Conservation (phyloP, 169 alveolate species). For the Cryptosporidium bovis region DNA sequence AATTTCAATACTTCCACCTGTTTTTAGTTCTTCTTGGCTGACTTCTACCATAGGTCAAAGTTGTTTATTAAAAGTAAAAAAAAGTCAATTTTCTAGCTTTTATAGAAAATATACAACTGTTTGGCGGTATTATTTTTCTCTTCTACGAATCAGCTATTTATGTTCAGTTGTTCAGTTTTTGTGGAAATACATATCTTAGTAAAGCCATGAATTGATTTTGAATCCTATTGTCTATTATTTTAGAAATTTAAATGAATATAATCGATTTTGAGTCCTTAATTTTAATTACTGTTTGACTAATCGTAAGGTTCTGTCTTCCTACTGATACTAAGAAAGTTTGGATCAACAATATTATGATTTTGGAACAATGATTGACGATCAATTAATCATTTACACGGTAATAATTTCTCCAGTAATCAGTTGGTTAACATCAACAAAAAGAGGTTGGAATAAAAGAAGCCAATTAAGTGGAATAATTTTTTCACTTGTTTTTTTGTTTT, state of each 20-base stretch:
- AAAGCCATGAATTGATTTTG: no score
- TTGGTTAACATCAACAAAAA: conserved; percentile 67
- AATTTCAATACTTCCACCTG: conserved; percentile 1
- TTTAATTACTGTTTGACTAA: background rate
- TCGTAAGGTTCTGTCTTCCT: background rate
- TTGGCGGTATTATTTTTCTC: no score
- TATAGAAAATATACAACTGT: no score
- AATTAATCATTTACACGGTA: conserved; percentile 36
- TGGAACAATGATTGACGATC: conserved; percentile 64
- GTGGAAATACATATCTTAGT: no score
- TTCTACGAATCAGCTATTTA: no score
- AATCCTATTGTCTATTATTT: background rate
- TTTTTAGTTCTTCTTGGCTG: no score
- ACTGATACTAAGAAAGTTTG: no score
- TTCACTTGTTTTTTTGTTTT: conserved; percentile 22
- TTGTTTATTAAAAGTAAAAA: no score
- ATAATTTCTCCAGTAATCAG: conserved; percentile 53
- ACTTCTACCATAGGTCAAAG: no score
- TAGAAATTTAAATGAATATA: background rate
- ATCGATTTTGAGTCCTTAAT: no score
- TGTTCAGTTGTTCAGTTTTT: no score
- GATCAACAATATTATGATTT: background rate
- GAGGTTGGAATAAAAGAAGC: conserved; percentile 65
- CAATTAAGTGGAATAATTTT: conserved; percentile 45
- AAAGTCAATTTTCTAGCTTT: no score